A percentile compares a stretch with the other conserved stretches of the same genome.
Evolutionary conservation across 495 filamentous ascomycete genomes (phyloP).

Genomic region (Parathielavia appendiculata): DNA sequence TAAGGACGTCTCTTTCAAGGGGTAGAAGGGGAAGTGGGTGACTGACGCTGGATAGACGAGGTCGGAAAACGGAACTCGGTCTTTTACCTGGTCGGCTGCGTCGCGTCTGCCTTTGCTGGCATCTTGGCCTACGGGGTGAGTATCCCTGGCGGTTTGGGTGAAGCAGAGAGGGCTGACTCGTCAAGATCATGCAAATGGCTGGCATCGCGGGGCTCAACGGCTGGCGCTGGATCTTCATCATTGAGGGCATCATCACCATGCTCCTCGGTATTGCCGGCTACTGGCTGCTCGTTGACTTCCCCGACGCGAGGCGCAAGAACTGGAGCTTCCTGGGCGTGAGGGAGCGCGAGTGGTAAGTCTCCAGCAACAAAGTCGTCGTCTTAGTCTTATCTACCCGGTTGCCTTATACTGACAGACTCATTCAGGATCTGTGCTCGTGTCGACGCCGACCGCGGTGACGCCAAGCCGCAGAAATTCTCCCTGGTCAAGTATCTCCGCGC

Average conservation of each 20-base stretch:
- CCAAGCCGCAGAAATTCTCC: slow-evolving; percentile 45
- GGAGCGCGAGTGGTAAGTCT: slow-evolving; percentile 44
- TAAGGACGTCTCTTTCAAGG: slow-evolving; percentile 16
- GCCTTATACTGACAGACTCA: background rate
- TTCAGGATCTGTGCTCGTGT: slow-evolving; percentile 50
- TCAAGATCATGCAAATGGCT: slow-evolving; percentile 51
- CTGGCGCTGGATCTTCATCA: slow-evolving; percentile 63
- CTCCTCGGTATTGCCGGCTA: slow-evolving; percentile 45
- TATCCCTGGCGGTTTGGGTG: background rate
- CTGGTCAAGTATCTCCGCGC: slow-evolving; percentile 46
- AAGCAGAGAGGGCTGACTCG: background rate
- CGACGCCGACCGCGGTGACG: slow-evolving; percentile 55
- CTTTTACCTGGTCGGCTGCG: slow-evolving; percentile 60
- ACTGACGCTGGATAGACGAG: slow-evolving; percentile 41
- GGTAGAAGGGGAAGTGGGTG: background rate
- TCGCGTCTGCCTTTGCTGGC: slow-evolving; percentile 57
- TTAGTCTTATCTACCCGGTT: too few species aligned
- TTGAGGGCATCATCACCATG: slow-evolving; percentile 51
- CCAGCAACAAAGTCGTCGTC: background rate
- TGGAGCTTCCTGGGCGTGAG: slow-evolving; percentile 48
- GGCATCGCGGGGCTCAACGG: slow-evolving; percentile 46
- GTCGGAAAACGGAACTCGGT: slow-evolving; percentile 58
- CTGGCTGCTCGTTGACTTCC: slow-evolving; percentile 56
- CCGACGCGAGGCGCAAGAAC: slow-evolving; percentile 48
- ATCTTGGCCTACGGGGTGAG: slow-evolving; percentile 58